These are phyloP conservation scores for Chondrus crispus DNA, from an alignment of 23 red algal genomes.

Conservation along the genomic window DNA sequence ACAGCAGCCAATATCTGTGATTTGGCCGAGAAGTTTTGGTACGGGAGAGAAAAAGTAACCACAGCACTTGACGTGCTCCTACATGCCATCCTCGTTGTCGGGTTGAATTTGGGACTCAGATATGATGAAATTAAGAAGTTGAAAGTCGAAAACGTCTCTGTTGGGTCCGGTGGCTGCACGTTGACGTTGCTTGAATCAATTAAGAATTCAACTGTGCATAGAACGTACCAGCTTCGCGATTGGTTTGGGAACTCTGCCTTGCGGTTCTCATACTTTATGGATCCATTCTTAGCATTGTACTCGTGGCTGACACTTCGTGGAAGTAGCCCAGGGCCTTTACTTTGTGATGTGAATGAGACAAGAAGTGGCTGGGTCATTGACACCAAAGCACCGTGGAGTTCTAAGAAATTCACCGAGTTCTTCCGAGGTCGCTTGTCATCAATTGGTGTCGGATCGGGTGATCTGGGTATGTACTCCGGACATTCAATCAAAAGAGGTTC, in stretches of 20 bases:
- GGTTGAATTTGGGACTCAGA: not conserved
- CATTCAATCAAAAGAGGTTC: not conserved
- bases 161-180: not conserved
- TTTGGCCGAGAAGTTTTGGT: slow-evolving; percentile 12
- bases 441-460: not conserved
- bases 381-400: not conserved
- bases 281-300: not conserved
- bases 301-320: not conserved
- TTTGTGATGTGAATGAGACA: not conserved
- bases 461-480: not conserved
- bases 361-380: not conserved
- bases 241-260: not conserved
- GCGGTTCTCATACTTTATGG: not conserved
- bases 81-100: not conserved
- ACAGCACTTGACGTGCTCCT: not conserved
- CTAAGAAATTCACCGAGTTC: not conserved
- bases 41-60: not conserved
- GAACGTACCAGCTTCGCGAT: not conserved
- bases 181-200: not conserved
- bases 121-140: not conserved
- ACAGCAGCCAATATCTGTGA: not conserved
- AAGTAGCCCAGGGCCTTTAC: not conserved
- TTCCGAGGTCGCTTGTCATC: not conserved
- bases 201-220: not conserved
- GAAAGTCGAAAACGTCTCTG: not conserved